Base-by-base conservation (phyloP, 768 basidiomycete species). In the Cytidiella melzeri region DNA sequence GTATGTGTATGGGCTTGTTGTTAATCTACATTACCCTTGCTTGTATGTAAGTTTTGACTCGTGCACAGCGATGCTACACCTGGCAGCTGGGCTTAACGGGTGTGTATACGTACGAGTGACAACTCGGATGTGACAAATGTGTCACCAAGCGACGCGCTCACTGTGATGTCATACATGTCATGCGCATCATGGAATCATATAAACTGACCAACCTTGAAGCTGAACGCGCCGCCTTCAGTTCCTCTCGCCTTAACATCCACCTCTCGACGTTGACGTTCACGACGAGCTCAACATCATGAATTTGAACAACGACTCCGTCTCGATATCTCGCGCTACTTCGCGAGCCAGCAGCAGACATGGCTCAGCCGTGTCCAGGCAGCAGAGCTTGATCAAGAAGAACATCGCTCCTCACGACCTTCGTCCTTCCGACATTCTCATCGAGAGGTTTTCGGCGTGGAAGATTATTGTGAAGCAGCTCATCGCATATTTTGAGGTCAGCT, bases 391-490 rank as follows among this genome's bases (percentile, higher is more conserved):
- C 74, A 91, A 91, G 77, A 94, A 92, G 73, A 94, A 90, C 66
- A 85, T 91, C 52, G 84, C 89, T 3, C 83, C 89, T 0, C 83
- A 92, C 56, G 93, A 95, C 69, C 78, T 97, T 41, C 80, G 84
- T 44, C 94, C 94, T 0, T 91, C 90, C 9, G 95, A 99, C 67
- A 81, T 99, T 61, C 87, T 99, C 65, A 96, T 98, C 56, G 95
- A 97, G 67, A 84, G 89, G 24, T 92, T 92, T 62, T 77, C 85
- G 6, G 87, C 90, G 0, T 97, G 94, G 94, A 97, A 96, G 70
- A 85, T 82, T 45, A 95, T 97, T 59, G 91, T 95, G 43, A 95
- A 94, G 69, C 93, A 96, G 71, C 82, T 97, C 46, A 87, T 91
- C 45, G 85, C 88, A 1, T 96, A 94, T 67, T 94, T 94, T 52